Evolutionary conservation across 257 asterid genomes (phyloP).

Genomic region (Linderniella brevidens): DNA sequence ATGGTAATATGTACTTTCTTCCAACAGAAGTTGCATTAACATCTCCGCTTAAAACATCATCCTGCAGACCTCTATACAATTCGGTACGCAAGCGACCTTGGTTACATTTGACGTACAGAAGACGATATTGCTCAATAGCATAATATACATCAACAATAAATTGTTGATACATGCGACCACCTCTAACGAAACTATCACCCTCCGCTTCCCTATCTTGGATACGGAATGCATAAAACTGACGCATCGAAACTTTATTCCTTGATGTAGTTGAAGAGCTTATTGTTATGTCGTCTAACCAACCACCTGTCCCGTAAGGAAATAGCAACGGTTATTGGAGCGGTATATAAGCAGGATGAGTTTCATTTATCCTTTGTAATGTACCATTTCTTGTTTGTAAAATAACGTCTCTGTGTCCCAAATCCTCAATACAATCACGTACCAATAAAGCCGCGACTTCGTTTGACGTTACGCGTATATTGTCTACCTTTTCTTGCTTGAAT

Average conservation of each 20-base stretch:
- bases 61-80: neutral
- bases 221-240: neutral
- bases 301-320: constrained; percentile 3
- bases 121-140: neutral
- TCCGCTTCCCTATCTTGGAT: neutral
- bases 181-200: neutral
- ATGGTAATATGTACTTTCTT: neutral
- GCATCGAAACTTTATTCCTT: neutral
- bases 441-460: neutral
- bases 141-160: neutral
- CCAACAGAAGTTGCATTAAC: neutral
- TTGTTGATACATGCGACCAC: neutral
- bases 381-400: neutral
- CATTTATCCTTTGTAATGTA: neutral
- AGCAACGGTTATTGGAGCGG: constrained; percentile 2
- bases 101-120: neutral
- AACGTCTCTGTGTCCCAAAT: neutral
- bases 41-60: neutral
- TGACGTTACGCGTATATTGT: neutral
- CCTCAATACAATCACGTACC: neutral
- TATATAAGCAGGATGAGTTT: constrained; percentile 1
- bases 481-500: neutral
- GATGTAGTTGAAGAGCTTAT: neutral
- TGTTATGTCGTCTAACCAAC: neutral
- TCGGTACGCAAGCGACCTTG: neutral